Conservation (phyloP, 352 stramenopile genomes). For the Pythium chondricola region DNA sequence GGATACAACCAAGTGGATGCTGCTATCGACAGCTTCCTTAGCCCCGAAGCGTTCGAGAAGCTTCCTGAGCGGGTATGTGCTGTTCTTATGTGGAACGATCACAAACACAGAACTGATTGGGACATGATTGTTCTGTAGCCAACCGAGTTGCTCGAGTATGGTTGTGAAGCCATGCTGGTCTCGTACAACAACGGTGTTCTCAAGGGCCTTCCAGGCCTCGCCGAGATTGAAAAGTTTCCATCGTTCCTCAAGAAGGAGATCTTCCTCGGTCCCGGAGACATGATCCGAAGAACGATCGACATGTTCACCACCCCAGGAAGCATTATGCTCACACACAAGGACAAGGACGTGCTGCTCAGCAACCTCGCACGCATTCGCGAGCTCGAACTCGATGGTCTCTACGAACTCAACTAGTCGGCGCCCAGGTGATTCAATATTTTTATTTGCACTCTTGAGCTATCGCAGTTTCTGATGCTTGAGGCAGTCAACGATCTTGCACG, state of each 20-base stretch:
- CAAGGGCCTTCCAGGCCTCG: constrained; percentile 84
- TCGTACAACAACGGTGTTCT: constrained; percentile 90
- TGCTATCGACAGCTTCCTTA: constrained; percentile 79
- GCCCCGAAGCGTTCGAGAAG: constrained; percentile 46
- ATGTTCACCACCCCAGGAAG: constrained; percentile 94
- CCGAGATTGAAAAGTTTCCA: constrained; percentile 88
- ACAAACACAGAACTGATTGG: neutral
- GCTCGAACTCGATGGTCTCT: constrained; percentile 68
- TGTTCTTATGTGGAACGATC: neutral
- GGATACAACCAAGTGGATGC: constrained; percentile 93
- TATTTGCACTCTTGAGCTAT: constrained; percentile 1
- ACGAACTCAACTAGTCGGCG: constrained; percentile 47
- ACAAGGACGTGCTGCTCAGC: constrained; percentile 71
- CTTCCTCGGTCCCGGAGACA: constrained; percentile 74
- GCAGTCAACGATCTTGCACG: constrained; percentile 60
- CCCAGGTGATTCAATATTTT: no score
- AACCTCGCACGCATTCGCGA: constrained; percentile 90
- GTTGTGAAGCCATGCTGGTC: constrained; percentile 92
- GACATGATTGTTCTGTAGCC: constrained; percentile 42
- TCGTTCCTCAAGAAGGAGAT: constrained; percentile 92
- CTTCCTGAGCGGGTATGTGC: constrained; percentile 43
- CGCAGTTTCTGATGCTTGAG: constrained; percentile 48
- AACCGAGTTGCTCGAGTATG: constrained; percentile 68
- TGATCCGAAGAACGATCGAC: constrained; percentile 89
- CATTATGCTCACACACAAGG: constrained; percentile 91